phyloP scores from a whole-genome alignment of 1,284 basidiomycete genomes.

The Neotropicomus parvogracilis region DNA sequence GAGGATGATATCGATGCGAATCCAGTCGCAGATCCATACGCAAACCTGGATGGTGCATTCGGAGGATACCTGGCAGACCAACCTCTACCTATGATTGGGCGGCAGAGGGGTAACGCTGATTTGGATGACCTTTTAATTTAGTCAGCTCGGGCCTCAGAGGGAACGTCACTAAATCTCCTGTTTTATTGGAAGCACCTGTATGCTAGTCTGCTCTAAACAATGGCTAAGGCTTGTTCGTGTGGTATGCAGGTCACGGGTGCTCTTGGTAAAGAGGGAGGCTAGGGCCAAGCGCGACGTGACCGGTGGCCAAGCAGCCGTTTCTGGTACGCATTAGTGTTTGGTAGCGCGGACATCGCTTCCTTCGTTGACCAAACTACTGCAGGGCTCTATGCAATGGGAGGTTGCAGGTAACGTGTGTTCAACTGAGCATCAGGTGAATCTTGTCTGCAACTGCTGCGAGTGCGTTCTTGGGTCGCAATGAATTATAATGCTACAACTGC shows the following conservation, averaged over 20 bases:
- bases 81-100: constrained; percentile 50
- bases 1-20: constrained; percentile 35
- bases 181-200: constrained; percentile 6
- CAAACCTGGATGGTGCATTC: constrained; percentile 69
- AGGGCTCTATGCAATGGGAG: neutral
- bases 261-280: neutral
- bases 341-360: neutral
- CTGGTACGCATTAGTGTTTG: neutral
- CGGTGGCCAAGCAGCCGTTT: neutral
- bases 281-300: neutral
- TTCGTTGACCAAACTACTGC: neutral
- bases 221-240: neutral
- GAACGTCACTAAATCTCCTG: neutral
- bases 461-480: constrained; percentile 57
- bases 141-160: constrained; percentile 8
- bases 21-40: constrained; percentile 61
- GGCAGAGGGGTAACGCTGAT: constrained; percentile 26
- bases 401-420: constrained; percentile 4
- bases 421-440: constrained; percentile 38
- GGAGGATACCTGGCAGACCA: constrained; percentile 62
- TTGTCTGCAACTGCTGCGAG: constrained; percentile 41
- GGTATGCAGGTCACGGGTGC: constrained; percentile 14
- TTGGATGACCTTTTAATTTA: constrained; percentile 56
- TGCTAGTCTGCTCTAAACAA: constrained; percentile 6
- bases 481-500: constrained; percentile 77